Evolutionary conservation across 495 filamentous ascomycete species (phyloP).

Genomic region (Arthonia radiata): DNA sequence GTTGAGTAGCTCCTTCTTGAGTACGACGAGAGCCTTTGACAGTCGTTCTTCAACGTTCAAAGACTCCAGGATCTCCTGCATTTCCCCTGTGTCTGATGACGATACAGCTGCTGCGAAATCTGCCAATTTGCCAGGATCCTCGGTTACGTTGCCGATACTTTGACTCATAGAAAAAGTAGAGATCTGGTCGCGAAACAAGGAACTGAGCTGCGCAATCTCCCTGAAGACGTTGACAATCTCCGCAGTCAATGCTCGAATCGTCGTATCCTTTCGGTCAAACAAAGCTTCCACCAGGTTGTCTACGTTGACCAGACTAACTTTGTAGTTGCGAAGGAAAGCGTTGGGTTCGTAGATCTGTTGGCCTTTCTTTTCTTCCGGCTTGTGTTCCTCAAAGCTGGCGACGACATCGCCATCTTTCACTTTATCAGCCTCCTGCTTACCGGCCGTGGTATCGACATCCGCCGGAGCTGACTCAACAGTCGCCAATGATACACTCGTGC

Average conservation of each 20-base stretch:
- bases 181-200: conserved; percentile 92
- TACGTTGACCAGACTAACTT: conserved; percentile 79
- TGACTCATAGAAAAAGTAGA: conserved; percentile 90
- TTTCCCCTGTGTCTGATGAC: conserved; percentile 65
- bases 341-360: conserved; percentile 53
- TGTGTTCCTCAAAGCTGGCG: conserved; percentile 81
- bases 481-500: too few species aligned
- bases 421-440: conserved; percentile 33
- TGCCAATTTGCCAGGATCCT: conserved; percentile 81
- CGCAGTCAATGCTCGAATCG: conserved; percentile 74
- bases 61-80: conserved; percentile 79
- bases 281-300: conserved; percentile 78
- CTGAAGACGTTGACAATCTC: conserved; percentile 98
- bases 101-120: conserved; percentile 95
- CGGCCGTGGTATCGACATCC: conserved; percentile 16
- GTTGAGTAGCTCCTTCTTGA: conserved; percentile 97
- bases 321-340: conserved; percentile 70
- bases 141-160: conserved; percentile 75
- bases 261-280: conserved; percentile 63
- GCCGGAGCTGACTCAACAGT: conserved; percentile 12
- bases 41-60: conserved; percentile 76
- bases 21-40: conserved; percentile 64
- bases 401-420: conserved; percentile 83
- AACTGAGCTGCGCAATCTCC: conserved; percentile 79
- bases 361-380: conserved; percentile 17